Base-by-base conservation (phyloP, 1,139 yeast genomes). In the Kodamaea ohmeri region DNA sequence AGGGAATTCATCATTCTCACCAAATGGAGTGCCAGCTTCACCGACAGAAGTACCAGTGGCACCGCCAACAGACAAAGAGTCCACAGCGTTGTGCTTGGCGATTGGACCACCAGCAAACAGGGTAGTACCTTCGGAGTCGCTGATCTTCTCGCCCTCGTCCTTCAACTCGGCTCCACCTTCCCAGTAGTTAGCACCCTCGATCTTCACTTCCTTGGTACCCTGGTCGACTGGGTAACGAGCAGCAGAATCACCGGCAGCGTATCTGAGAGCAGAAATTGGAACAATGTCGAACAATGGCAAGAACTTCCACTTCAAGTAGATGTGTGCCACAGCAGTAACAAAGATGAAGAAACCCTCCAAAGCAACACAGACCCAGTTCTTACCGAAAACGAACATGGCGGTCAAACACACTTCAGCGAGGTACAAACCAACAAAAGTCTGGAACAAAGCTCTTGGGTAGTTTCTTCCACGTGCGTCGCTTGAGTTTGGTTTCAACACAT, bases 311-410 rank as follows among this genome's bases (percentile, higher is more conserved):
- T 78, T 78, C 56, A 78, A 65, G 56, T 71, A 81, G 22, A 82
- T 36, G 51, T 81, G 87, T 36, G 73, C 63, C 35, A 65, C 61
- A 16, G 71, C 79, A 8, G 88, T 79, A 32, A 64, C 69, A 15
- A 57, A 71, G 22, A 81, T 49, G 35, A 70, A 61, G 13, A 80
- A 68, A 34, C 66, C 79, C 58, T 81, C 87, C 43, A 83, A 64
- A 1, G 74, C 85, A 46, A 81, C 74, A 47, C 84, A 79, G 19
- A 83, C 87, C 89, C 89, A 83, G 41, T 81, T 70, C 61, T 81
- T 79, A 33, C 77, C 71, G 68, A 83, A 82, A 25, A 79, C 82
- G 56, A 83, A 83, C 51, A 83, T 60, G 32, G 88, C 89, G 37
- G 78, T 55, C 39, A 82, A 63, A 59, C 84, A 79, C 22, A 79